Evolutionary conservation across 2,329 filamentous ascomycete species (phyloP).

Genomic region (Arthroderma sp.): DNA sequence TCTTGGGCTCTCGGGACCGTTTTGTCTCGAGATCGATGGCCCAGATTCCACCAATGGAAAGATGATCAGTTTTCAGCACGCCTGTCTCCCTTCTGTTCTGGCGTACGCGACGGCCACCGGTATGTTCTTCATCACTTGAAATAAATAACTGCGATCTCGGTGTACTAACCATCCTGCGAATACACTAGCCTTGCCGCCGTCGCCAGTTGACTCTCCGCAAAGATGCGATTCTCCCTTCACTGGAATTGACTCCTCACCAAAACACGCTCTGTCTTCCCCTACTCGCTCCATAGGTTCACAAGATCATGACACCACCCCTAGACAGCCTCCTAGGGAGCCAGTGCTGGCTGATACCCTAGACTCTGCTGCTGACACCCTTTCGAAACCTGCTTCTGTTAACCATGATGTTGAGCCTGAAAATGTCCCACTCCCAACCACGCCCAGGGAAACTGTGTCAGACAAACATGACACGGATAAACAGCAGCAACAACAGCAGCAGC

Average conservation of each 20-base stretch:
- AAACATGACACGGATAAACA: no score
- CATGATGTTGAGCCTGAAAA: not conserved
- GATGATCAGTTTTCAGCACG: constrained; percentile 29
- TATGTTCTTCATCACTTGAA: constrained; percentile 15
- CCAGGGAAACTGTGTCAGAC: not conserved
- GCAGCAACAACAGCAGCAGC: no score
- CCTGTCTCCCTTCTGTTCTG: constrained; percentile 22
- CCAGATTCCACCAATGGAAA: constrained; percentile 23
- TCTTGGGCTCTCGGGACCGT: constrained; percentile 21
- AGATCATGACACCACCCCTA: not conserved
- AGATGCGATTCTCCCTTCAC: constrained; percentile 22
- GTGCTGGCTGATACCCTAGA: not conserved
- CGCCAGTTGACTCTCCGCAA: constrained; percentile 19
- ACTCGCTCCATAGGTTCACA: not conserved
- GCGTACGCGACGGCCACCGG: constrained; percentile 21
- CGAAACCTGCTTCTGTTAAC: not conserved
- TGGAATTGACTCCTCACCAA: constrained; percentile 5
- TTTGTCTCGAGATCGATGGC: constrained; percentile 21
- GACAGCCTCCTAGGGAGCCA: constrained; percentile 2
- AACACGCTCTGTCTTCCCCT: not conserved
- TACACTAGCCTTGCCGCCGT: constrained; percentile 18
- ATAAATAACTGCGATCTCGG: no score
- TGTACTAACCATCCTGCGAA: no score
- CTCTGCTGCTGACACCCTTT: not conserved
- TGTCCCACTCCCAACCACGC: not conserved